These are phyloP conservation scores for Cryptococcus deneoformans DNA, from an alignment of 1,284 basidiomycete genomes.

Conservation along the genomic window DNA sequence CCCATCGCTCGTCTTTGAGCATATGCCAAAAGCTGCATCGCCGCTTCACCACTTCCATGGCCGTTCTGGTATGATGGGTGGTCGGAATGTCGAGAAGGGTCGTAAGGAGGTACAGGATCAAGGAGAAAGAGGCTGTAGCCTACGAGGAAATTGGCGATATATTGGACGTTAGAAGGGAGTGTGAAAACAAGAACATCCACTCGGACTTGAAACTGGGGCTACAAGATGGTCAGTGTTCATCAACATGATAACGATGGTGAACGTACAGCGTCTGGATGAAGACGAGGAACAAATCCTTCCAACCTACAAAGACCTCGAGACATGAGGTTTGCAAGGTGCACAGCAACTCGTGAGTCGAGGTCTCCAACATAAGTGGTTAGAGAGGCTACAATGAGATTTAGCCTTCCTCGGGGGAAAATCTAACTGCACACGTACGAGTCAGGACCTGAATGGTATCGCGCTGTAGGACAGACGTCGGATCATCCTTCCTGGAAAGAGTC, in stretches of 20 bases:
- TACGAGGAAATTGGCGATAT: conserved; percentile 72
- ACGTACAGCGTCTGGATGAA: conserved; percentile 48
- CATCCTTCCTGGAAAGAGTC: conserved; percentile 56
- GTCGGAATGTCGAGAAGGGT: conserved; percentile 59
- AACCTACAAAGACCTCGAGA: conserved; percentile 76
- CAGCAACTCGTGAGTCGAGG: conserved; percentile 76
- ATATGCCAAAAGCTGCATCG: conserved; percentile 18
- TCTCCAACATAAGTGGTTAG: conserved; percentile 69
- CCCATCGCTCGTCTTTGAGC: conserved; percentile 15
- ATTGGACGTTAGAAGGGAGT: conserved; percentile 80
- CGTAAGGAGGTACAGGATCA: conserved; percentile 62
- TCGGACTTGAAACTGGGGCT: conserved; percentile 50
- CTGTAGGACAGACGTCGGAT: conserved; percentile 53
- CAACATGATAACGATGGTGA: neutral
- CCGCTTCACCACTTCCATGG: conserved; percentile 56
- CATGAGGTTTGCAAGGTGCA: conserved; percentile 72
- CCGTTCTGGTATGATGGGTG: conserved; percentile 76
- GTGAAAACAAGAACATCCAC: conserved; percentile 88
- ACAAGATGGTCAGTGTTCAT: neutral
- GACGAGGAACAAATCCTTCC: conserved; percentile 59
- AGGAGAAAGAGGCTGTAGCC: conserved; percentile 69
- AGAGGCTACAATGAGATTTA: conserved; percentile 14
- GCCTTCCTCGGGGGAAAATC: conserved; percentile 1
- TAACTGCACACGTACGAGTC: conserved; percentile 56
- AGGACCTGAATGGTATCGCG: conserved; percentile 77